phyloP scores from a whole-genome alignment of 208 protist species.

The Trypanosoma congolense region DNA sequence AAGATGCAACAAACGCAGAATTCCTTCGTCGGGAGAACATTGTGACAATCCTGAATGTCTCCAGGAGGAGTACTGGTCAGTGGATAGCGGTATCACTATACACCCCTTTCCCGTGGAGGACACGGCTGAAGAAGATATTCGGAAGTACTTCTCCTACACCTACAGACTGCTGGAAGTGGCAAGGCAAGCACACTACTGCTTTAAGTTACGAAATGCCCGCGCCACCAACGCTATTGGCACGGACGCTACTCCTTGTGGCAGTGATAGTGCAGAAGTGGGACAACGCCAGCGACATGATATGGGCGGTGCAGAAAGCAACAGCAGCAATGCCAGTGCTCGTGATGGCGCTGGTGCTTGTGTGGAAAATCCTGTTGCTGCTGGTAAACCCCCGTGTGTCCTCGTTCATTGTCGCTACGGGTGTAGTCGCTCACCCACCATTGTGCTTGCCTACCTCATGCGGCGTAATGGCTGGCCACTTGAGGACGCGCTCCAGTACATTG shows the following conservation, averaged over 20 bases:
- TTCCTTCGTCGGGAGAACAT: conserved; percentile 67
- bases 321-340: conserved; percentile 1
- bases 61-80: conserved; percentile 85
- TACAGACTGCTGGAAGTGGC: conserved; percentile 49
- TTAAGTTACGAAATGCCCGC: conserved; percentile 1
- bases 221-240: not conserved
- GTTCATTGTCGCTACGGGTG: conserved; percentile 83
- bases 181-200: conserved; percentile 42
- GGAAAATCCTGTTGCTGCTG: not conserved
- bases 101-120: conserved; percentile 71
- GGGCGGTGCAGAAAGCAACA: not conserved
- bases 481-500: conserved; percentile 79
- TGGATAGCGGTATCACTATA: conserved; percentile 48
- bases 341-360: not conserved
- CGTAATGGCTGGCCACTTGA: conserved; percentile 78
- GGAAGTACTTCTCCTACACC: conserved; percentile 46
- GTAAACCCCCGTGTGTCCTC: conserved; percentile 42
- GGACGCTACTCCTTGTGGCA: not conserved
- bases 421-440: conserved; percentile 82
- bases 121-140: conserved; percentile 53
- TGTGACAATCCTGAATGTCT: conserved; percentile 79
- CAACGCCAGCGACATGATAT: not conserved
- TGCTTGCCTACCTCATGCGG: conserved; percentile 79
- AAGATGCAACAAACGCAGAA: conserved; percentile 65
- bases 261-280: not conserved